These are phyloP conservation scores for Neurospora sp. DNA, from an alignment of 495 filamentous ascomycete genomes.

Conservation along the genomic window DNA sequence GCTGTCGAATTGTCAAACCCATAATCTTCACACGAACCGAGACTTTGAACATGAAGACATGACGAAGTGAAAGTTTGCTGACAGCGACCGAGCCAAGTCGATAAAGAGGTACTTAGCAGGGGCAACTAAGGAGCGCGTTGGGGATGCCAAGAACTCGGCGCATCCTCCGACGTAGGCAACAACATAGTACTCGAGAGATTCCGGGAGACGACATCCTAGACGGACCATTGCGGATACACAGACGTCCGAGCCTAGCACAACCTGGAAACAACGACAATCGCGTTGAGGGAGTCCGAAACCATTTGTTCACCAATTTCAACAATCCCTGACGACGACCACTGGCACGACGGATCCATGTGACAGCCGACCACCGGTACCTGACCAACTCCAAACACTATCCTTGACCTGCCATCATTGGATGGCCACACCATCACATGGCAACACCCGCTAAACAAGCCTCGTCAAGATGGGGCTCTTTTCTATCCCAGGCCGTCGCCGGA, in stretches of 20 bases:
- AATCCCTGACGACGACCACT: not conserved
- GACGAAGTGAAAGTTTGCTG: not conserved
- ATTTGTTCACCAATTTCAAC: not conserved
- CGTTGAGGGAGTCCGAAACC: not conserved
- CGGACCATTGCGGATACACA: not conserved
- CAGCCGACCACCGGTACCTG: constrained; percentile 3
- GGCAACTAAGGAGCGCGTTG: not conserved
- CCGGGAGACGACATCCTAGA: not conserved
- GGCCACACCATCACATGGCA: constrained; percentile 15
- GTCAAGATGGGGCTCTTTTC: constrained; percentile 69
- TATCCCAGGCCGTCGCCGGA: constrained; percentile 85
- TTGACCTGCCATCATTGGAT: not conserved
- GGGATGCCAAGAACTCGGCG: not conserved
- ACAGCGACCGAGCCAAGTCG: not conserved
- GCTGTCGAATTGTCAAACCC: not conserved
- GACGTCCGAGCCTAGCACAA: not conserved
- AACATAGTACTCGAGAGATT: not conserved
- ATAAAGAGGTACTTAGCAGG: not conserved
- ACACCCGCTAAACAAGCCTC: constrained; percentile 19
- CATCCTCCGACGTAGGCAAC: not conserved
- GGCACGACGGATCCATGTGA: constrained; percentile 6
- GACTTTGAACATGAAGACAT: not conserved
- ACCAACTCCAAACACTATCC: not conserved
- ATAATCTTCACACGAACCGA: not conserved
- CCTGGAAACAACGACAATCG: not conserved